A percentile compares a stretch with the other conserved stretches of the same genome.
These are phyloP conservation scores for Metarhizium robertsii DNA, from an alignment of 2,329 filamentous ascomycete genomes.

Conservation along the genomic window DNA sequence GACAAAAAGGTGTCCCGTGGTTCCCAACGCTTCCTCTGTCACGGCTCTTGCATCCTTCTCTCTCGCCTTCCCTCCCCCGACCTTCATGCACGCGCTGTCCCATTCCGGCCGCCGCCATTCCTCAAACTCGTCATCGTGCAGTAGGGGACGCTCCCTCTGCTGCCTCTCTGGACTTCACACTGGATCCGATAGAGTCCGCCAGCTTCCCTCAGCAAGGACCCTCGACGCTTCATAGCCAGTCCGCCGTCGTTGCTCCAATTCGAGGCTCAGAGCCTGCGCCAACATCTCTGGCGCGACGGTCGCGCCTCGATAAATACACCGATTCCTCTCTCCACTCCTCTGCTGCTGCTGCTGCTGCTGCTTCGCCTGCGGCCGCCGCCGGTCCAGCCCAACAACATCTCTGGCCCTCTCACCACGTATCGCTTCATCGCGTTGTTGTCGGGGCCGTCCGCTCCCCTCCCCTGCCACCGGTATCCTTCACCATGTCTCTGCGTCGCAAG, in stretches of 20 bases:
- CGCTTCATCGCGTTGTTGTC: constrained; percentile 40
- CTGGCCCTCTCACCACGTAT: constrained; percentile 38
- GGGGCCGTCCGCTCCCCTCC: constrained; percentile 47
- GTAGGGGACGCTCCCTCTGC: constrained; percentile 47
- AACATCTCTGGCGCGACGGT: constrained; percentile 18
- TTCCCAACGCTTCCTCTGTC: constrained; percentile 8
- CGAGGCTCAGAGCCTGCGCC: constrained; percentile 11
- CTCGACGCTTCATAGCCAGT: constrained; percentile 9
- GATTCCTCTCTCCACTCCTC: constrained; percentile 18
- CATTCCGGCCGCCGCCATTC: constrained; percentile 2
- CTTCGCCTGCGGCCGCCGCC: neutral
- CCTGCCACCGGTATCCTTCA: constrained; percentile 49
- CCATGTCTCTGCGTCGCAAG: constrained; percentile 43
- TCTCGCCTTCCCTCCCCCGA: constrained; percentile 5
- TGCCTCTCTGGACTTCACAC: constrained; percentile 37
- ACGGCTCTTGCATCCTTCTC: constrained; percentile 5
- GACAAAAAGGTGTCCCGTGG: neutral
- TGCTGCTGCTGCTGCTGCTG: neutral
- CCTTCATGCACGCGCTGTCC: constrained; percentile 5
- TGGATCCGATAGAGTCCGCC: constrained; percentile 44
- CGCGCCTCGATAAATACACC: constrained; percentile 44
- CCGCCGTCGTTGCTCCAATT: constrained; percentile 13
- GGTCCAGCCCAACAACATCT: constrained; percentile 10
- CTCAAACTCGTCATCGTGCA: constrained; percentile 29
- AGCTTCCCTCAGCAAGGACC: constrained; percentile 7